Conservation (phyloP, 2,329 filamentous ascomycete genomes). For the Drechmeria coniospora region DNA sequence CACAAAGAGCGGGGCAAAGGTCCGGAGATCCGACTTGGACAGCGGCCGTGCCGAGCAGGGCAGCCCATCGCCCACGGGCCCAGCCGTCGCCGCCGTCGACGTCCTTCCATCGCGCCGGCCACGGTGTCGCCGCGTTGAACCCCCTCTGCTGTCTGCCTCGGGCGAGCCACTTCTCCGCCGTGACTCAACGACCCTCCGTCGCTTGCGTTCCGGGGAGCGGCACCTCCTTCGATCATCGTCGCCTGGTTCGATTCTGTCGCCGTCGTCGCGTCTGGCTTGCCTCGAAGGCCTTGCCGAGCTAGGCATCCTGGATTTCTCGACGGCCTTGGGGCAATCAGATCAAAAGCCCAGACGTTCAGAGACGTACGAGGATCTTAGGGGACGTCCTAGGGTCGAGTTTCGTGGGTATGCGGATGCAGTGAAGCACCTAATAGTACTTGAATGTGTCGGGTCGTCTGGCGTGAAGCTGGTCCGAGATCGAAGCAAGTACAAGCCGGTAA, state of each 20-base stretch:
- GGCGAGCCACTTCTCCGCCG: slow-evolving; percentile 3
- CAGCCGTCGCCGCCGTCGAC: neutral
- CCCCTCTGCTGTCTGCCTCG: slow-evolving; percentile 1
- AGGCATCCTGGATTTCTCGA: neutral
- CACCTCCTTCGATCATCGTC: neutral
- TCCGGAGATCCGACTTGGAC: slow-evolving; percentile 49
- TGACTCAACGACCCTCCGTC: slow-evolving; percentile 1
- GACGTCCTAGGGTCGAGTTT: too few species aligned
- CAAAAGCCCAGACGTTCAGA: too few species aligned
- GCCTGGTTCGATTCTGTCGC: neutral
- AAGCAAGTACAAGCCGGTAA: too few species aligned
- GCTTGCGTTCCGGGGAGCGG: slow-evolving; percentile 5
- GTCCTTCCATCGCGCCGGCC: neutral
- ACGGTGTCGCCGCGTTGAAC: slow-evolving; percentile 5
- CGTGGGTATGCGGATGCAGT: too few species aligned
- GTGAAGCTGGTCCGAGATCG: too few species aligned
- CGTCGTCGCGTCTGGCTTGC: neutral
- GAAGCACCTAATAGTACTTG: too few species aligned
- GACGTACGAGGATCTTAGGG: too few species aligned
- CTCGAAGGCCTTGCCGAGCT: neutral
- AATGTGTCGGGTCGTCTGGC: too few species aligned
- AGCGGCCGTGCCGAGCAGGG: slow-evolving; percentile 53
- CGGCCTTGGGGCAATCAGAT: too few species aligned
- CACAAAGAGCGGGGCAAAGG: slow-evolving; percentile 59
- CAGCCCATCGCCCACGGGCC: slow-evolving; percentile 19